Base-by-base conservation (phyloP, 352 stramenopile genomes). In the Phytophthora pseudosyringae region DNA sequence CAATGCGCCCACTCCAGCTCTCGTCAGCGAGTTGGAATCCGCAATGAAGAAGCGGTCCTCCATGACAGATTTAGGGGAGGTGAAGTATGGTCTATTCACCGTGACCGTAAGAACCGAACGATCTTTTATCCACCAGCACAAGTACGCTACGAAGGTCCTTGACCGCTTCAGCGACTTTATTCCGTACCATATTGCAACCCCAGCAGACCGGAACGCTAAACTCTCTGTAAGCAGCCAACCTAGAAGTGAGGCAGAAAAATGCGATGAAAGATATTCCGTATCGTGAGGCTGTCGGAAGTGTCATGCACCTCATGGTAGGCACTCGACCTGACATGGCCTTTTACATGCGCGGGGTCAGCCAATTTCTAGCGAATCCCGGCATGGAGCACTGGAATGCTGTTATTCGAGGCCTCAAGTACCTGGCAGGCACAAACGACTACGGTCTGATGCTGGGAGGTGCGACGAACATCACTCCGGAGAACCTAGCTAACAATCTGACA, bases 121-220 rank as follows among this genome's bases (percentile, higher is more conserved):
- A 66, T 61, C 8, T 66, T n/a, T 52, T 44, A 61, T 60, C 31
- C 39, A 59, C 39, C 31, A 64, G 21, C 54, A 61, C 32, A 61
- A 66, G 11, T 70, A 70, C 40, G 62, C 62, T 60, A 70, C 62
- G 33, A 60, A 59, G 54, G 62, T 66, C 46, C 21, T n/a, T n/a
- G n/a, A n/a, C n/a, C n/a, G n/a, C n/a, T n/a, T 70, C 31, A 35
- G 31, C 31, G 31, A 35, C 31, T 11, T 11, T 3, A 35, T 35
- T 35, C 31, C 31, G 2, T 35, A 35, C 2, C 31, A 1, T 35
- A 44, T 44, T 12, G n/a, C 38, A 26, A 44, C 10, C 13, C 18
- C 40, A 31, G 40, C 18, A 31, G 16, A 46, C 18, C n/a, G 18
- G n/a, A 46, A 46, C 40, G n/a, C 29, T 1, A 46, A 47, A 46